A percentile compares a stretch with the other conserved stretches of the same genome.
These are phyloP conservation scores for Lachancea meyersii DNA, from an alignment of 805 yeast genomes.

Conservation along the genomic window DNA sequence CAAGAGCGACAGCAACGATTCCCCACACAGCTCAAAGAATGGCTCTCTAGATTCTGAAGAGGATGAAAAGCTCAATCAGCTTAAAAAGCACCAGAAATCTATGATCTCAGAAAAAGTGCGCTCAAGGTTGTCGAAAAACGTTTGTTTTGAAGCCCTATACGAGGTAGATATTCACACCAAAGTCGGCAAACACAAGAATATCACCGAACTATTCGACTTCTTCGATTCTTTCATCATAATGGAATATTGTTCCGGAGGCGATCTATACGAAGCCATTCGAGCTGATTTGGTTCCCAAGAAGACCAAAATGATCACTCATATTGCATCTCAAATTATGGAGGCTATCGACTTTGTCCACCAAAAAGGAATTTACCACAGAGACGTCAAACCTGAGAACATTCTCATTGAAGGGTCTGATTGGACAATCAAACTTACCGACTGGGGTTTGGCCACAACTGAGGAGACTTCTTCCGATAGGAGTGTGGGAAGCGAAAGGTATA, in stretches of 20 bases:
- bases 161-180: conserved; percentile 62
- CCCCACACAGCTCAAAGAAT: conserved; percentile 1
- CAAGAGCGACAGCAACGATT: conserved; percentile 39
- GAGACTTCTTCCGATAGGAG: conserved; percentile 64
- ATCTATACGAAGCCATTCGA: conserved; percentile 73
- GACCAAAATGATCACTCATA: conserved; percentile 42
- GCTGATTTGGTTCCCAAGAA: conserved; percentile 50
- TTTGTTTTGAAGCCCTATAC: conserved; percentile 54
- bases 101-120: conserved; percentile 32
- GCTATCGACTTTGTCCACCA: conserved; percentile 74
- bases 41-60: neutral
- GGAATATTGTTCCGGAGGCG: conserved; percentile 86
- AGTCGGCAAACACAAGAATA: conserved; percentile 51
- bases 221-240: conserved; percentile 67
- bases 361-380: conserved; percentile 70
- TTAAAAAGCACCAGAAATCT: conserved; percentile 25
- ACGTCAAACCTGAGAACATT: conserved; percentile 74
- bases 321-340: conserved; percentile 56
- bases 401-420: conserved; percentile 50
- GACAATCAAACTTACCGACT: conserved; percentile 60
- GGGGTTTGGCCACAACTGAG: conserved; percentile 60
- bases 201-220: conserved; percentile 53
- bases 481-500: conserved; percentile 83
- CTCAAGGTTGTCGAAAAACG: conserved; percentile 35
- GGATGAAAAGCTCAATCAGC: conserved; percentile 1